Percentiles rank a stretch among this genome's conserved stretches.
These are phyloP conservation scores for Cryptococcus hybrid DNA, from an alignment of 1,284 basidiomycete species.

Conservation along the genomic window DNA sequence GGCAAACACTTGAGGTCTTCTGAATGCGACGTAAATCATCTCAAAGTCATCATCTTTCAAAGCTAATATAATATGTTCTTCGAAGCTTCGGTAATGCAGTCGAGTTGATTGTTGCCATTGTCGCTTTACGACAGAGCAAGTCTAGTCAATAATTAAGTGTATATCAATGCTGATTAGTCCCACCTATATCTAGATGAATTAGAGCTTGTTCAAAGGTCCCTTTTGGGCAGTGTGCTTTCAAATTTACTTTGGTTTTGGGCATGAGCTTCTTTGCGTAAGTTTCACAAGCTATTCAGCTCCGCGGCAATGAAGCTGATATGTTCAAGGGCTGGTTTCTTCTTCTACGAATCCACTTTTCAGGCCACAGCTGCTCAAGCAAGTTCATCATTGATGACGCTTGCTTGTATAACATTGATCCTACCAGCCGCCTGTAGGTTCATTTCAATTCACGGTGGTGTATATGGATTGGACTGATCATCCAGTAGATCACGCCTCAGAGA, in stretches of 20 bases:
- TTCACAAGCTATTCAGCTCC: slow-evolving; percentile 2
- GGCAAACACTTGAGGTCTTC: slow-evolving; percentile 75
- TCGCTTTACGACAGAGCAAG: slow-evolving; percentile 74
- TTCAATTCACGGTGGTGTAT: neutral
- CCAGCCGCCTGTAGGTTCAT: slow-evolving; percentile 73
- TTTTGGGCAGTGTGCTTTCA: slow-evolving; percentile 64
- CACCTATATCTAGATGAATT: slow-evolving; percentile 60
- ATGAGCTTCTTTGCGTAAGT: slow-evolving; percentile 77
- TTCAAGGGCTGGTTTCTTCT: slow-evolving; percentile 58
- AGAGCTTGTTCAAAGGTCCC: slow-evolving; percentile 80
- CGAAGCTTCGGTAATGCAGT: slow-evolving; percentile 53
- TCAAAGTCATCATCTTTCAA: neutral
- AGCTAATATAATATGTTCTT: neutral
- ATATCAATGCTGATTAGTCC: slow-evolving; percentile 5
- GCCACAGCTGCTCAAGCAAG: slow-evolving; percentile 81
- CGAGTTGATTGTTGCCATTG: slow-evolving; percentile 78
- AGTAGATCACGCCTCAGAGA: slow-evolving; percentile 20
- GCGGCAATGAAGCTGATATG: neutral
- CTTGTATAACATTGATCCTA: slow-evolving; percentile 85
- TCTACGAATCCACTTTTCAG: slow-evolving; percentile 69
- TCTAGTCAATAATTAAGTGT: slow-evolving; percentile 2
- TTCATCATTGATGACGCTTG: slow-evolving; percentile 74
- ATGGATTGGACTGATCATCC: slow-evolving; percentile 14
- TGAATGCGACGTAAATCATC: slow-evolving; percentile 71
- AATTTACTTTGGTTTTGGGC: slow-evolving; percentile 81